Evolutionary conservation across 176 grass and related monocot genomes (phyloP).

Genomic region (Hyparrhenia diplandra): DNA sequence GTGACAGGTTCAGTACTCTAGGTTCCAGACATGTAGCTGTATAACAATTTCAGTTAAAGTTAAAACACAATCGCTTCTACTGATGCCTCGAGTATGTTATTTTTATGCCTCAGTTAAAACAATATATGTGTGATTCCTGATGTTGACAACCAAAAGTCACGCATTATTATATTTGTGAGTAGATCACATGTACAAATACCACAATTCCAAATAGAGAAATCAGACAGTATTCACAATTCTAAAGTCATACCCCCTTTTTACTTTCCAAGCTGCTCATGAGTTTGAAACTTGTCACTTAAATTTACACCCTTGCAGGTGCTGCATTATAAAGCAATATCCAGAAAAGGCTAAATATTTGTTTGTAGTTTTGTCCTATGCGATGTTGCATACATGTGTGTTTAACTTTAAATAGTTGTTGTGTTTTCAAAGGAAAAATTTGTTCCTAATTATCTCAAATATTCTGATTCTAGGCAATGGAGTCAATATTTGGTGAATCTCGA

Average conservation of each 20-base stretch:
- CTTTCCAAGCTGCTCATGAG: not conserved
- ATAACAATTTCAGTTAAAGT: not conserved
- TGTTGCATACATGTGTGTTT: not conserved
- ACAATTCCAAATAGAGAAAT: not conserved
- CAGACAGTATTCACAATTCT: not conserved
- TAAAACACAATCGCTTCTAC: not conserved
- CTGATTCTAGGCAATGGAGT: constrained; percentile 69
- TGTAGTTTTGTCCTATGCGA: not conserved
- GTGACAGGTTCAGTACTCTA: not conserved
- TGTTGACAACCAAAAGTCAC: not conserved
- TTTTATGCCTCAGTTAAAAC: not conserved
- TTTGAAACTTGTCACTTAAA: not conserved
- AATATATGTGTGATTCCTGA: not conserved
- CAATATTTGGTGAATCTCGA: constrained; percentile 76
- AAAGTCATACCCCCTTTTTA: not conserved
- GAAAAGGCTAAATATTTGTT: not conserved
- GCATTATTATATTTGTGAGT: not conserved
- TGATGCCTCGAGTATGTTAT: not conserved
- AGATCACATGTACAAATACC: not conserved
- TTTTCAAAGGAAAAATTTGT: not conserved
- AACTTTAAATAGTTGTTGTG: not conserved
- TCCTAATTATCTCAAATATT: constrained; percentile 7
- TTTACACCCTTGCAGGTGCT: not conserved
- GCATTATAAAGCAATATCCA: not conserved
- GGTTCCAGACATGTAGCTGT: not conserved